Evolutionary conservation across 768 basidiomycete species (phyloP).

Genomic region (Calocybe cyanea): DNA sequence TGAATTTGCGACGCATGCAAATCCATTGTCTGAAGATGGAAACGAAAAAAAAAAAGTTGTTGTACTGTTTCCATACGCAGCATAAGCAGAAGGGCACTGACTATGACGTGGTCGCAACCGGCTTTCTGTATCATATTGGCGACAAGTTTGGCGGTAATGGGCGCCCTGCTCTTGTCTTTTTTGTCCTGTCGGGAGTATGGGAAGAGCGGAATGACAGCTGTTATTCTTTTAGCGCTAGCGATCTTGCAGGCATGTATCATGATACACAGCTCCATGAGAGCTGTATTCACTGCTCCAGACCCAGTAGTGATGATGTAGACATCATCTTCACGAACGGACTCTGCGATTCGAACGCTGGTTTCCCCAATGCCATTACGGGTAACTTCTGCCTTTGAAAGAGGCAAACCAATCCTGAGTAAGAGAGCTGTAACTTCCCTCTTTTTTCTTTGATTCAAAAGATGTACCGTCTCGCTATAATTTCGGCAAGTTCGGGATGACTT

Average conservation of each 20-base stretch:
- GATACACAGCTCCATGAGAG: slow-evolving; percentile 97
- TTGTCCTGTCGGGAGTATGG: slow-evolving; percentile 98
- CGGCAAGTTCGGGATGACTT: slow-evolving; percentile 92
- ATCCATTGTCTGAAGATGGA: slow-evolving; percentile 81
- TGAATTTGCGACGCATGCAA: slow-evolving; percentile 98
- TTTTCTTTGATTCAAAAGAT: slow-evolving; percentile 10
- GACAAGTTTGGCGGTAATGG: slow-evolving; percentile 96
- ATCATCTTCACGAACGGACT: slow-evolving; percentile 96
- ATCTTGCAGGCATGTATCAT: slow-evolving; percentile 99
- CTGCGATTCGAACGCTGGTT: slow-evolving; percentile 85
- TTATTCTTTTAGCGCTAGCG: slow-evolving; percentile 96
- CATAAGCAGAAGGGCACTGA: slow-evolving; percentile 37
- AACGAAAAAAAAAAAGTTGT: slow-evolving; percentile 9
- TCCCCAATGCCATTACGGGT: slow-evolving; percentile 89
- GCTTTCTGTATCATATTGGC: slow-evolving; percentile 95
- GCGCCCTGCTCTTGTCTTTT: slow-evolving; percentile 98
- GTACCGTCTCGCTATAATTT: slow-evolving; percentile 90
- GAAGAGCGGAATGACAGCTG: slow-evolving; percentile 96
- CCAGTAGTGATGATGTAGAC: slow-evolving; percentile 98
- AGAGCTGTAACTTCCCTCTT: background rate
- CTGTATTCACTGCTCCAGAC: slow-evolving; percentile 81
- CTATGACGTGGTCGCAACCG: slow-evolving; percentile 95
- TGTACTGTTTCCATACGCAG: background rate
- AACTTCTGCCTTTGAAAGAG: slow-evolving; percentile 84
- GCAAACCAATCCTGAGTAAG: slow-evolving; percentile 74